A percentile compares a stretch with the other conserved stretches of the same genome.
Evolutionary conservation across 192 early-diverging fungal species (phyloP).

Genomic region (Backusella macrospora): DNA sequence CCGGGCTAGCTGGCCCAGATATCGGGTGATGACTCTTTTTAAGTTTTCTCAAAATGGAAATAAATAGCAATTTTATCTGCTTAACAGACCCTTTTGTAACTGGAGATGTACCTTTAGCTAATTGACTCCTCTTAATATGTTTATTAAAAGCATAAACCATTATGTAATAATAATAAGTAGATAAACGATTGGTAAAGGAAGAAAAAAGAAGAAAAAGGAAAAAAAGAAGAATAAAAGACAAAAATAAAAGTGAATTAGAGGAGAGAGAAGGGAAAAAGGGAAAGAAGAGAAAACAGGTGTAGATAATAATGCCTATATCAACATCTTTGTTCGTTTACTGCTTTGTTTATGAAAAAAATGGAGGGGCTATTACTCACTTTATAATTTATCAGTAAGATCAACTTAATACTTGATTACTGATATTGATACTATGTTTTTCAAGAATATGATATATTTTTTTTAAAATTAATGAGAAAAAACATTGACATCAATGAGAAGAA

Average conservation of each 20-base stretch:
- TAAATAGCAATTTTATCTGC: background rate
- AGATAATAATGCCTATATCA: background rate
- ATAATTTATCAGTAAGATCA: background rate
- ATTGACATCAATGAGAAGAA: too few relatives aligned
- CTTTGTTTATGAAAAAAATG: background rate
- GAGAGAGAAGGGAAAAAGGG: background rate
- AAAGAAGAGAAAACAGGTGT: background rate
- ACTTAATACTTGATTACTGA: background rate
- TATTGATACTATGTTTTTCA: too few relatives aligned
- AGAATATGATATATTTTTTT: too few relatives aligned
- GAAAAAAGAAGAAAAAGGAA: too few relatives aligned
- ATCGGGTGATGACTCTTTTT: background rate
- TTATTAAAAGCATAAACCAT: background rate
- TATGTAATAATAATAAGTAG: background rate
- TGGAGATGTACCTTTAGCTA: background rate
- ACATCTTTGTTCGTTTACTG: too few relatives aligned
- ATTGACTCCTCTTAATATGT: background rate
- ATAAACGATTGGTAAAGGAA: too few relatives aligned
- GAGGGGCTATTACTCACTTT: background rate
- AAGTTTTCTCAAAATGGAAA: background rate
- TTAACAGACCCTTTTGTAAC: background rate
- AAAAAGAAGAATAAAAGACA: too few relatives aligned
- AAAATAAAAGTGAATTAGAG: too few relatives aligned
- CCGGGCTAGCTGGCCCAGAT: background rate
- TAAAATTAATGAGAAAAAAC: too few relatives aligned